A percentile compares a stretch with the other conserved stretches of the same genome.
phyloP scores from a whole-genome alignment of 2,329 filamentous ascomycete species.

The Ceratocystis variospora region DNA sequence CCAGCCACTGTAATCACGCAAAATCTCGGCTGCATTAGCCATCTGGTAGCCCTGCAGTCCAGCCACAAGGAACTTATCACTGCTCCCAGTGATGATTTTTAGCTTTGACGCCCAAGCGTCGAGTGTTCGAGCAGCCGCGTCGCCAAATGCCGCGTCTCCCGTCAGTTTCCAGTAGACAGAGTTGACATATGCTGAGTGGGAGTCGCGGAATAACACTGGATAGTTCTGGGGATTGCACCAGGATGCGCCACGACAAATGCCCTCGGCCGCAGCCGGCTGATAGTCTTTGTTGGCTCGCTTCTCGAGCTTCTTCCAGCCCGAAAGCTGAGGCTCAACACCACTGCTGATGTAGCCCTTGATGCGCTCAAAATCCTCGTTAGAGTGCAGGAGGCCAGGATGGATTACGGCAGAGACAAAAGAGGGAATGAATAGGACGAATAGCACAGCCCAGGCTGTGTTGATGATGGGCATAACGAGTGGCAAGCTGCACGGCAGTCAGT shows the following conservation, averaged over 20 bases:
- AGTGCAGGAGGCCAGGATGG: slow-evolving; percentile 25
- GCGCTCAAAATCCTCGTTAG: slow-evolving; percentile 28
- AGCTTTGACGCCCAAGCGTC: slow-evolving; percentile 29
- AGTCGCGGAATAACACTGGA: neutral
- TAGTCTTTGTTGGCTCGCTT: slow-evolving; percentile 25
- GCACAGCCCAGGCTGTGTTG: neutral
- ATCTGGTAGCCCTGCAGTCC: slow-evolving; percentile 35
- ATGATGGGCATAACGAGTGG: neutral
- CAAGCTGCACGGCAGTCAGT: neutral
- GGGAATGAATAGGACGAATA: neutral
- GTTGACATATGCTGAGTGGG: slow-evolving; percentile 27
- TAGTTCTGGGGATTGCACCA: neutral
- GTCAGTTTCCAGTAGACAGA: slow-evolving; percentile 31
- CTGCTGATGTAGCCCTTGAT: slow-evolving; percentile 28
- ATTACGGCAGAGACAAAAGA: neutral
- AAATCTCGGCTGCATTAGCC: slow-evolving; percentile 34
- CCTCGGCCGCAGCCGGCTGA: slow-evolving; percentile 23
- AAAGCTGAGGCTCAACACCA: slow-evolving; percentile 27
- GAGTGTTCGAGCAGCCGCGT: slow-evolving; percentile 28
- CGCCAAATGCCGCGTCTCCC: slow-evolving; percentile 27
- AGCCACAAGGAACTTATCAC: slow-evolving; percentile 29
- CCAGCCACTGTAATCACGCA: slow-evolving; percentile 26
- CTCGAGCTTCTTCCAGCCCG: slow-evolving; percentile 26
- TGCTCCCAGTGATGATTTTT: slow-evolving; percentile 25
- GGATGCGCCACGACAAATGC: slow-evolving; percentile 27